Base-by-base conservation (phyloP, 495 filamentous ascomycete species). In the Penicillium crystallinum region DNA sequence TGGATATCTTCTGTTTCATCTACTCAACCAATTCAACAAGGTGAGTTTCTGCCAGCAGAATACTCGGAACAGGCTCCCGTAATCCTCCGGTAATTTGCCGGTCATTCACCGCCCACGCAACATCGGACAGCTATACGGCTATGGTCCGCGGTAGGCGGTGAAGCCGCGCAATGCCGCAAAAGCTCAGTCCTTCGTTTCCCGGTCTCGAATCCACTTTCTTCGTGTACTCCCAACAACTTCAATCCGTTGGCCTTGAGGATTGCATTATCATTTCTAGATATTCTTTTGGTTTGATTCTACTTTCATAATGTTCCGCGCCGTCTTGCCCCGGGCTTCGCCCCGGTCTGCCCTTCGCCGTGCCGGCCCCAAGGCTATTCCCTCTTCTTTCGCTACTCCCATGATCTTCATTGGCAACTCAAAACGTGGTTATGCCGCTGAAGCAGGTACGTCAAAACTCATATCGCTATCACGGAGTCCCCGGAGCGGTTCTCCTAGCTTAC, bases 381-480 rank as follows among this genome's bases (percentile, higher is more conserved):
- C 83, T 73, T 62, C 65, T 76, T 73, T 67, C 75, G 75, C 79
- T 71, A 70, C 79, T 58, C 72, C 80, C 47, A 73, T 71, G 58
- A 58, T 75, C 58, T 65, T 83, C 53, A 66, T 84, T 61, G 78
- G 78, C 61, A 76, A 77, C 65, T 78, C 78, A 69, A 77, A 82
- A 74, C 80, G 83, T 65, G 79, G 80, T 46, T 96, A 90, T 73
- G 89, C 90, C 49, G 86, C 87, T 61, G 81, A 90, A 73, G 76
- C 89, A 70, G 86, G 90, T 93, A 57, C 71, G 84, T 65, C 33
- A 9, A 30, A 29, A n/a, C 11, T 36, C 18, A 1, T 18, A 43
- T 23, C 23, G 25, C 12, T 33, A 19, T 52, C 44, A 21, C 34
- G 44, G 45, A 17, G 30, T 43, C 11, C 35, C 25, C 30, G 43